Evolutionary conservation across 1,284 basidiomycete genomes (phyloP), one percentile per base, ranked within the genome.

Genomic region (Ganoderma sp.): DNA sequence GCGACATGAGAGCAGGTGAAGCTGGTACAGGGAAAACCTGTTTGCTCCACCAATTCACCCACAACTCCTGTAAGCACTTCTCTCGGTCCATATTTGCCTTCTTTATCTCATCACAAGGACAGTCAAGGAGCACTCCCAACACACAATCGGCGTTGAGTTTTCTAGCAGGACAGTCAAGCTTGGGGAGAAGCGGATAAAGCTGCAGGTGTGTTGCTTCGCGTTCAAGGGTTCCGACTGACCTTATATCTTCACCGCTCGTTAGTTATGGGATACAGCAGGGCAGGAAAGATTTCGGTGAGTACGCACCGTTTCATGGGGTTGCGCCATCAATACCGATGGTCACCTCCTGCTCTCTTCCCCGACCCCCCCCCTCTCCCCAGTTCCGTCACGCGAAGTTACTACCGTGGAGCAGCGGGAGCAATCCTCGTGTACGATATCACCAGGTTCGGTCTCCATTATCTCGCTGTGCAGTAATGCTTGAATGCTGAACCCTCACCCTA

Each of bases 191-290:
- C 88, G 91, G 74, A 95, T 98, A 73, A 98, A 98, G 80, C 85
- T 98, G 43, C 96, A 97, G 87, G 95, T 95, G 71, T 72, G 87
- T 75, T 12, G 39, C 41, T 60, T 25, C 42, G 41, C 22, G 5
- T 60, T 25, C 5, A 9, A 9, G 8, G 34, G 34, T 12, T 3
- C 4, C 22, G 3, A 25, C 15, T 10, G 15, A 22, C 39, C 15
- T 28, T 17, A 25, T 25, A 5, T 12, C 15, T 3, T 42, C n/a
- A 39, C 15, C n/a, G 37, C 58, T 15, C 22, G 39, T 63, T 76
- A 98, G 93, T 82, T 98, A 64, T 98, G 96, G 96, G 96, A 98
- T 80, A 98, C 96, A n/a, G 96, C 96, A 48, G 96, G 96, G 22
- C 96, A 98, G 81, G 96, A 98, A 80, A 87, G 96, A 70, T 98